phyloP scores from a whole-genome alignment of 768 basidiomycete genomes.

The Rhodotorula paludigena region DNA sequence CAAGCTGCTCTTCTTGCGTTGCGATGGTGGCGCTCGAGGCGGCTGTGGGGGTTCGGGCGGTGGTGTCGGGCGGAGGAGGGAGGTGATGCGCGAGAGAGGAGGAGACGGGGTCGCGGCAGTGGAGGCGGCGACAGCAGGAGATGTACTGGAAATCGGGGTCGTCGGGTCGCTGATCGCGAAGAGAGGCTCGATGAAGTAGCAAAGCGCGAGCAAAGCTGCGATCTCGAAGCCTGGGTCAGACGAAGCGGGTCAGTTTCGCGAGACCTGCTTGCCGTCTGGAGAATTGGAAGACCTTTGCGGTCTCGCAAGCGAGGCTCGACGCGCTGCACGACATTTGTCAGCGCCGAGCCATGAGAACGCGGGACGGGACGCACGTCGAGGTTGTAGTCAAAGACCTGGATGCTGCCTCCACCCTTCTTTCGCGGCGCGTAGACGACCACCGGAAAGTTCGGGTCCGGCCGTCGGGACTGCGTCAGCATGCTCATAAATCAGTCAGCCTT shows the following conservation, averaged over 20 bases:
- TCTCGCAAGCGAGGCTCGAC: conserved; percentile 21
- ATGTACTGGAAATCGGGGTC: not conserved
- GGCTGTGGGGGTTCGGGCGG: not conserved
- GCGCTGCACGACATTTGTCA: conserved; percentile 1
- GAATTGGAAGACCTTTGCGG: conserved; percentile 14
- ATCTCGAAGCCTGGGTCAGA: conserved; percentile 29
- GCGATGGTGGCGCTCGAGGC: not conserved
- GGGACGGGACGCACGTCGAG: conserved; percentile 11
- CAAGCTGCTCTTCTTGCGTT: not conserved
- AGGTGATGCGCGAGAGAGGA: not conserved
- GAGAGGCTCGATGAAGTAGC: conserved; percentile 25
- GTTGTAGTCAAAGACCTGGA: conserved; percentile 26
- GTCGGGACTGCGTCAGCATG: conserved; percentile 11
- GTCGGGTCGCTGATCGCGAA: not conserved
- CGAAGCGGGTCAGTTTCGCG: not conserved
- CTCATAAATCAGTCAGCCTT: not conserved
- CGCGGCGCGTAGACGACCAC: conserved; percentile 10
- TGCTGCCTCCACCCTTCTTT: conserved; percentile 9
- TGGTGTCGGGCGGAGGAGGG: not conserved
- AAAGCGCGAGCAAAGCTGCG: conserved; percentile 19
- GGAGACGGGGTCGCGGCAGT: not conserved
- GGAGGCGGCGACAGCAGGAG: not conserved
- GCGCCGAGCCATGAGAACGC: not conserved
- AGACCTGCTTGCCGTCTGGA: no score
- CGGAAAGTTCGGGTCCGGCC: conserved; percentile 26